These are phyloP conservation scores for Porphyrellus cyaneotinctus DNA, from an alignment of 768 basidiomycete species.

Conservation along the genomic window DNA sequence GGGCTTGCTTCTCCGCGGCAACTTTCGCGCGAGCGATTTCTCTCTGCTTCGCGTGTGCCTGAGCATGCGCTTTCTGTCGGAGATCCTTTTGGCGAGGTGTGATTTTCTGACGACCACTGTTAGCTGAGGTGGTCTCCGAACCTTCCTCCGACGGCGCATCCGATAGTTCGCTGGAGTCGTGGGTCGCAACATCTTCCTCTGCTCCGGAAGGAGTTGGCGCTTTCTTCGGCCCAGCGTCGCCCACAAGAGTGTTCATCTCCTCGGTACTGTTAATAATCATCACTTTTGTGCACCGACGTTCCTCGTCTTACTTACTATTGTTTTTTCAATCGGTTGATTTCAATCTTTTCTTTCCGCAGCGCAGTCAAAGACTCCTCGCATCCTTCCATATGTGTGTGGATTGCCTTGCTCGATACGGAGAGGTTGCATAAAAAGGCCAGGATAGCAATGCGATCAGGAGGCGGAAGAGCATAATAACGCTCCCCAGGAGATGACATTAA, in stretches of 20 bases:
- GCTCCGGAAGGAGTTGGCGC: constrained; percentile 37
- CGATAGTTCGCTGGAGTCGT: constrained; percentile 69
- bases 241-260: constrained; percentile 63
- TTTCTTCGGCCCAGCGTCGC: constrained; percentile 50
- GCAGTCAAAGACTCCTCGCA: constrained; percentile 90
- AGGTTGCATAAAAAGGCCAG: constrained; percentile 86
- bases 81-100: constrained; percentile 49
- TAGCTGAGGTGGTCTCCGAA: constrained; percentile 54
- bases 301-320: constrained; percentile 60
- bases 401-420: constrained; percentile 84
- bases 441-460: constrained; percentile 79
- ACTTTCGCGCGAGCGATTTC: constrained; percentile 76
- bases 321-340: constrained; percentile 87
- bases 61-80: constrained; percentile 50
- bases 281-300: constrained; percentile 10
- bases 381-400: constrained; percentile 85
- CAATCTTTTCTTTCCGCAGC: constrained; percentile 91
- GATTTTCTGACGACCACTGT: constrained; percentile 38
- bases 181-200: constrained; percentile 55
- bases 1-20: constrained; percentile 74
- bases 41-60: constrained; percentile 69
- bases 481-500: constrained; percentile 55
- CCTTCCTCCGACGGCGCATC: constrained; percentile 62
- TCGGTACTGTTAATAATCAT: constrained; percentile 48
- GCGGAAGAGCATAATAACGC: constrained; percentile 68